These are phyloP conservation scores for Plasmodium cynomolgi DNA, from an alignment of 169 alveolate species.

Conservation along the genomic window DNA sequence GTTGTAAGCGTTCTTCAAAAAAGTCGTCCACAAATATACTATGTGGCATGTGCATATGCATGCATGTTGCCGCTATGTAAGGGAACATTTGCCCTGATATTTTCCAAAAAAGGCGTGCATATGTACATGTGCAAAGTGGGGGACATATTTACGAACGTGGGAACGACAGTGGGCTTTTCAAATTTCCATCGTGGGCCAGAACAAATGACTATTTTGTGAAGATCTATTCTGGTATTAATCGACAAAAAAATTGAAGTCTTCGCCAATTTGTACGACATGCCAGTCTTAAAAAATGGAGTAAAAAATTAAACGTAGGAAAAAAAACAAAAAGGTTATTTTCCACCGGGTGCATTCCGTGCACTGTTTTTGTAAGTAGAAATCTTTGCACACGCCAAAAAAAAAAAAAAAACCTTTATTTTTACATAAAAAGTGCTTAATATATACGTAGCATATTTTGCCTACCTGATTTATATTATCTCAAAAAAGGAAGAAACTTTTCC, in stretches of 20 bases:
- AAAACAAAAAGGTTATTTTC: background rate
- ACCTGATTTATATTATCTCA: background rate
- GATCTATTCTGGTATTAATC: background rate
- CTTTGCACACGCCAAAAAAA: slow-evolving; percentile 5
- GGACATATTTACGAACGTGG: background rate
- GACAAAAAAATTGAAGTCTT: slow-evolving; percentile 3
- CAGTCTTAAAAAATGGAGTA: background rate
- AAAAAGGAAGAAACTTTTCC: background rate
- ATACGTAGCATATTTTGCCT: background rate
- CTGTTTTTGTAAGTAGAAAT: slow-evolving; percentile 3
- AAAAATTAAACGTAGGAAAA: background rate
- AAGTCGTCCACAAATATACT: background rate
- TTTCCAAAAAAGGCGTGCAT: background rate
- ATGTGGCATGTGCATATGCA: background rate
- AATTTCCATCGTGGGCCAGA: background rate
- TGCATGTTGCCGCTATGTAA: background rate
- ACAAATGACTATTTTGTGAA: background rate
- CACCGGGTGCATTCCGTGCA: background rate
- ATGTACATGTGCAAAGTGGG: background rate
- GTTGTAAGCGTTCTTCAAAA: background rate
- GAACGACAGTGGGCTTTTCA: background rate
- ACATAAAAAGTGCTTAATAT: background rate
- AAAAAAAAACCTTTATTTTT: slow-evolving; percentile 10
- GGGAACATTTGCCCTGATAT: background rate
- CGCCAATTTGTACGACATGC: background rate